Base-by-base conservation (phyloP, 345 rosid species). In the Gossypioides kirkii region DNA sequence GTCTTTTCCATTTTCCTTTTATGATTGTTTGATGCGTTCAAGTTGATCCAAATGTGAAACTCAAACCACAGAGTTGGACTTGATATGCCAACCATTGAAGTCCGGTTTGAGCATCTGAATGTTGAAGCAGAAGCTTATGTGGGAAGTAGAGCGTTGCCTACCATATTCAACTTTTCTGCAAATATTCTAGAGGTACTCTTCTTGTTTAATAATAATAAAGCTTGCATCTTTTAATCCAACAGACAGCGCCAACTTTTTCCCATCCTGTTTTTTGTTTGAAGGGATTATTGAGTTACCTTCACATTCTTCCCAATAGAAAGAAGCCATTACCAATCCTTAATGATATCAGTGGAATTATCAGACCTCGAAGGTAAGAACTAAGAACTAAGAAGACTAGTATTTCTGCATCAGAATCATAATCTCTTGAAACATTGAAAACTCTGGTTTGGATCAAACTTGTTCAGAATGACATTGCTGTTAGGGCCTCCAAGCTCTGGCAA, bases 61-160 rank as follows among this genome's bases (percentile, higher is more conserved):
- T 17, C 10, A 38, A 69, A 52, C 12, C 0, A 17, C 86, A 91
- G 98, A 75, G 97, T 94, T 74, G 97, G 96, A 66, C 82, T 94
- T 17, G 93, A 91, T 61, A 76, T 91, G 76, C 97, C 98, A 42
- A 88, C 91, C 1, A 91, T 94, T 72, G 96, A 94, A 84, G 98
- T 93, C 11, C 83, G 95, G 76, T 91, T 91, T 20, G 92, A 93
- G 81, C 88, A 88, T 81, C 46, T 93, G 3, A 87, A 80, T 62
- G 81, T 90, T 1, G 87, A 87, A 71, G 93, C 91, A 13, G 84
- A 87, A 77, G 88, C 93, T 67, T 77, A 87, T 76, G 83, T 84
- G 1, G 91, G 93, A 70, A 36, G 88, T 62, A 83, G 93, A 80
- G 89, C 89, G 54, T 74, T 86, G 50, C 93, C 93, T 28, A 87